A percentile compares a stretch with the other conserved stretches of the same genome.
These are phyloP conservation scores for Populus hybrid DNA, from an alignment of 441 rosid species.

Conservation along the genomic window DNA sequence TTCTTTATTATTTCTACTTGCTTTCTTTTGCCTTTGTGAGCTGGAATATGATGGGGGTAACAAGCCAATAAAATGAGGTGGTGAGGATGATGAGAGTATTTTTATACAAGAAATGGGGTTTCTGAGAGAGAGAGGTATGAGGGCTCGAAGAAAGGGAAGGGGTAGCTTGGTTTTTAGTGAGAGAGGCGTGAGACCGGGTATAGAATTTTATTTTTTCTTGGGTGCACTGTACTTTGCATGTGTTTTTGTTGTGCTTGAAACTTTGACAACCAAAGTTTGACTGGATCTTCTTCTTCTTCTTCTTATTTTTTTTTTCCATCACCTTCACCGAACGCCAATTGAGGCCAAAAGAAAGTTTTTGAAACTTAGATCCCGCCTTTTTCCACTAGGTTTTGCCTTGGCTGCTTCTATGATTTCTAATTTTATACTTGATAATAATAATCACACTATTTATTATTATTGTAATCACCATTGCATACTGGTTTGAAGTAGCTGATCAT, in stretches of 20 bases:
- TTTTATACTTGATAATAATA: not conserved
- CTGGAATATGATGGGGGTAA: too few relatives aligned
- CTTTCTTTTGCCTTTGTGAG: not conserved
- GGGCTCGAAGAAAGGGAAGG: not conserved
- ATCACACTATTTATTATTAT: too few relatives aligned
- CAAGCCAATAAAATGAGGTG: too few relatives aligned
- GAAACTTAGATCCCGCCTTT: conserved; percentile 13
- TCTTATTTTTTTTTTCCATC: not conserved
- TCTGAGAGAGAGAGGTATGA: too few relatives aligned
- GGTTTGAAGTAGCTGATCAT: too few relatives aligned
- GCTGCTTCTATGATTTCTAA: not conserved
- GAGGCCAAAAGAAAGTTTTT: not conserved
- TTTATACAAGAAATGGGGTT: not conserved
- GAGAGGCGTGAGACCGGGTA: not conserved
- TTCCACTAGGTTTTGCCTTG: not conserved
- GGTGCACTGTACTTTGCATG: not conserved
- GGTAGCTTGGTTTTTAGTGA: conserved; percentile 5
- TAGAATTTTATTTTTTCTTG: too few relatives aligned
- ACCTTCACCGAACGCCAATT: conserved; percentile 11
- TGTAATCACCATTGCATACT: too few relatives aligned
- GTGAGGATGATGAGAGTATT: not conserved
- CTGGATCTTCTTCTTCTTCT: not conserved
- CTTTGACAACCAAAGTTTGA: conserved; percentile 7
- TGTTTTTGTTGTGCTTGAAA: not conserved
- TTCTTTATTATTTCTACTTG: not conserved